Evolutionary conservation across 345 rosid genomes (phyloP).

Genomic region (Eucalyptus curtisii): DNA sequence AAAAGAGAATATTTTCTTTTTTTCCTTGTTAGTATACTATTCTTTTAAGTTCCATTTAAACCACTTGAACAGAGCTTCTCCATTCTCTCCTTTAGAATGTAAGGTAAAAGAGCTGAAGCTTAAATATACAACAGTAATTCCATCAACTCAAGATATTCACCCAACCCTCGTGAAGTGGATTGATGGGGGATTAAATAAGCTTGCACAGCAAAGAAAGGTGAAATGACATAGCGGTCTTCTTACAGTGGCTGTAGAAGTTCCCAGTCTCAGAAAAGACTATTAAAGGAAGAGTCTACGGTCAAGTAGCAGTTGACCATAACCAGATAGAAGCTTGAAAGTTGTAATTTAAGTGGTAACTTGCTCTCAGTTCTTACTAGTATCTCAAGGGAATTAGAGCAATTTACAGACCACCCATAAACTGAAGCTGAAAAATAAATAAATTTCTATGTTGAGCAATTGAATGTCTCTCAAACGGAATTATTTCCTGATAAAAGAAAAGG

Average conservation of each 20-base stretch:
- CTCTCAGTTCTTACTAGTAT: not conserved
- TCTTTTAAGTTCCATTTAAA: not conserved
- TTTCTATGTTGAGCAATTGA: accelerated
- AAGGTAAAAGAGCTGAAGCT: not conserved
- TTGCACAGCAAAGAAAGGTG: not conserved
- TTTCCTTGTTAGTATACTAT: not conserved
- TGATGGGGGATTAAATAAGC: not conserved
- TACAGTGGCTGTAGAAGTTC: accelerated
- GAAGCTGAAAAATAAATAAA: not conserved
- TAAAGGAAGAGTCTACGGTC: not conserved
- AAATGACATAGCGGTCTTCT: not conserved
- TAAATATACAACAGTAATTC: not conserved
- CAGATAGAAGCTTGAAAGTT: not conserved
- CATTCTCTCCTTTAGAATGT: not conserved
- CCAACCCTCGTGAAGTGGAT: not conserved
- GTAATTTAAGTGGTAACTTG: not conserved
- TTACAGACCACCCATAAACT: not conserved
- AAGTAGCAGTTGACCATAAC: not conserved
- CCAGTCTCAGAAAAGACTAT: accelerated
- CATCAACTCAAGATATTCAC: not conserved
- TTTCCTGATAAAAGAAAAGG: not conserved
- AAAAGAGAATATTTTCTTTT: not conserved
- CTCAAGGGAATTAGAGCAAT: not conserved
- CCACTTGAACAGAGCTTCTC: accelerated
- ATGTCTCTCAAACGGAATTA: not conserved